phyloP scores from a whole-genome alignment of 108 stramenopile genomes.

The Schizochytrium sp. region DNA sequence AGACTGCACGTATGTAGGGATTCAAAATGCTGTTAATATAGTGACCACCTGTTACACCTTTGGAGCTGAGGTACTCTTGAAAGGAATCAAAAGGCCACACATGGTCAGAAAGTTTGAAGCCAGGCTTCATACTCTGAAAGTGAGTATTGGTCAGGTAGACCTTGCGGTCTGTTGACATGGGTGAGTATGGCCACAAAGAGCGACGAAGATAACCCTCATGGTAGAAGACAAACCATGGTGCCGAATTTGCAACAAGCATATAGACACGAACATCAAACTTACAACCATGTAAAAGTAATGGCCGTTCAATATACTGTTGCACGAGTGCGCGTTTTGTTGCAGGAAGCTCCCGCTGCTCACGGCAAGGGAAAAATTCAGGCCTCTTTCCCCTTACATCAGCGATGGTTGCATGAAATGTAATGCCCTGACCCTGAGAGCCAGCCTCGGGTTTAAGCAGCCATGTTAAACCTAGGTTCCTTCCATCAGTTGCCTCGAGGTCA shows the following conservation, averaged over 20 bases:
- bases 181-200: conserved; percentile 48
- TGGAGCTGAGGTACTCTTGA: conserved; percentile 38
- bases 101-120: conserved; percentile 57
- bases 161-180: conserved; percentile 50
- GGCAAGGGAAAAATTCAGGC: conserved; percentile 60
- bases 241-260: conserved; percentile 39
- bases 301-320: conserved; percentile 63
- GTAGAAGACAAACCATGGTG: conserved; percentile 61
- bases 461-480: neutral
- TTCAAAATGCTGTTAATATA: conserved; percentile 36
- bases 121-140: conserved; percentile 61
- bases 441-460: conserved; percentile 60
- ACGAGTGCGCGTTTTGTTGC: conserved; percentile 57
- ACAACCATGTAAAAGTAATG: conserved; percentile 56
- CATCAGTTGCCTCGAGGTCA: conserved; percentile 1
- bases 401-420: conserved; percentile 48
- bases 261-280: conserved; percentile 65
- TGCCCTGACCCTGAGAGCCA: conserved; percentile 61
- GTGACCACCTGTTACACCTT: neutral
- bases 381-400: conserved; percentile 32
- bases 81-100: conserved; percentile 51
- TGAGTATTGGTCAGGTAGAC: conserved; percentile 62
- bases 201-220: conserved; percentile 60
- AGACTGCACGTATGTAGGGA: conserved; percentile 37
- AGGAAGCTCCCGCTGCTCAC: neutral